A percentile compares a stretch with the other conserved stretches of the same genome.
These are phyloP conservation scores for Lycium ferocissimum DNA, from an alignment of 257 asterid species.

Conservation along the genomic window DNA sequence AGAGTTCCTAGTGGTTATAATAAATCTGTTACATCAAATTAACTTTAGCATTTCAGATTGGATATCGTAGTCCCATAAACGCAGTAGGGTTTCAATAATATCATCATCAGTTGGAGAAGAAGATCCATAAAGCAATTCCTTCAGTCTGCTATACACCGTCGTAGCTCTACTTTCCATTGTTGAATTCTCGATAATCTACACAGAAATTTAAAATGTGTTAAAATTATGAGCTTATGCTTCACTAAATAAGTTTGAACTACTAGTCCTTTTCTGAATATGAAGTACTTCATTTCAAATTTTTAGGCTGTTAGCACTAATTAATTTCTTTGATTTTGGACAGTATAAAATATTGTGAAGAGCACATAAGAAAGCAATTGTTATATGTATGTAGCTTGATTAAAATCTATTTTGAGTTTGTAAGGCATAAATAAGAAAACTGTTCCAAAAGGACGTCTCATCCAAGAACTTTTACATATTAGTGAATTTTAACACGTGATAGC, in stretches of 20 bases:
- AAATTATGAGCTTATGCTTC: not conserved
- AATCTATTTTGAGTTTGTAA: no score
- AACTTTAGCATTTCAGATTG: conserved; percentile 39
- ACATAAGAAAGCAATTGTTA: no score
- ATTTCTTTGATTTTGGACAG: no score
- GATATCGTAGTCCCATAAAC: conserved; percentile 48
- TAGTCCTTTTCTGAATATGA: not conserved
- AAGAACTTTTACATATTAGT: no score
- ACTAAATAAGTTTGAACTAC: not conserved
- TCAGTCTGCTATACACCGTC: conserved; percentile 37
- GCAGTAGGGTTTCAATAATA: conserved; percentile 40
- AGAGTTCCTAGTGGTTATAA: not conserved
- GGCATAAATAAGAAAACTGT: no score
- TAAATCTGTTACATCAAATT: conserved; percentile 27
- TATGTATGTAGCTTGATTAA: no score
- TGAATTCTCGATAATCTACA: conserved; percentile 39
- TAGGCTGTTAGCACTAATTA: no score
- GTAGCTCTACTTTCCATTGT: not conserved
- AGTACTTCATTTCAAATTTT: no score
- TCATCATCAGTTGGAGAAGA: not conserved
- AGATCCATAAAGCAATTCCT: conserved; percentile 41
- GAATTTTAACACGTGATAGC: no score
- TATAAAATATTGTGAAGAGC: no score
- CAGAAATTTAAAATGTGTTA: not conserved
- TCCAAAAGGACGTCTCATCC: no score